A percentile compares a stretch with the other conserved stretches of the same genome.
Conservation (phyloP, 345 rosid species). For the Physaria fendleri region DNA sequence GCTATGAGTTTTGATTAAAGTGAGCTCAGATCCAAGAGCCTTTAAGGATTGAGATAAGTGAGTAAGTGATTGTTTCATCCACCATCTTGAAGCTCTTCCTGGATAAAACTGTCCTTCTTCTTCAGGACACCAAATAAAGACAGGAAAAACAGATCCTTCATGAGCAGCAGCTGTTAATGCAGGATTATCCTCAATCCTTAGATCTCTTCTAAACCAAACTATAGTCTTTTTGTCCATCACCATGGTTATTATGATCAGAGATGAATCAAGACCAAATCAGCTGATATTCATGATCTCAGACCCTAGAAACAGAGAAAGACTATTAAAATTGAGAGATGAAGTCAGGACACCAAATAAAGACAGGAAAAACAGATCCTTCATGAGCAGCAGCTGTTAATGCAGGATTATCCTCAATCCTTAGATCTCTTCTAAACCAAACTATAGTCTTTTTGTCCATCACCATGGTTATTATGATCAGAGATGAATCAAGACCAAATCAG, state of each 20-base stretch:
- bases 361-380: no score
- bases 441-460: conserved; percentile 4
- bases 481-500: neutral
- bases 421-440: no score
- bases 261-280: neutral
- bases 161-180: conserved; percentile 86
- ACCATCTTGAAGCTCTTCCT: conserved; percentile 93
- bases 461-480: conserved; percentile 29
- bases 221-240: conserved; percentile 45
- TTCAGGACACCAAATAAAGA: conserved; percentile 87
- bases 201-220: conserved; percentile 97
- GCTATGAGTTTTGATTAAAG: conserved; percentile 57
- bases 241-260: conserved; percentile 26
- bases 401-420: no score
- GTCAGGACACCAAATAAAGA: no score
- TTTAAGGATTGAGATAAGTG: conserved; percentile 61
- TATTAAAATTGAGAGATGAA: no score
- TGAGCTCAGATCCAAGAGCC: conserved; percentile 72
- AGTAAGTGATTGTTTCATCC: conserved; percentile 83
- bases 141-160: conserved; percentile 70
- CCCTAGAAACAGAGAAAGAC: no score
- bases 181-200: conserved; percentile 95
- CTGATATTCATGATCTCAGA: no score
- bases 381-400: no score
- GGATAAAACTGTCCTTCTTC: conserved; percentile 91